These are phyloP conservation scores for Globisporangium perplexum DNA, from an alignment of 352 stramenopile species.

Conservation along the genomic window DNA sequence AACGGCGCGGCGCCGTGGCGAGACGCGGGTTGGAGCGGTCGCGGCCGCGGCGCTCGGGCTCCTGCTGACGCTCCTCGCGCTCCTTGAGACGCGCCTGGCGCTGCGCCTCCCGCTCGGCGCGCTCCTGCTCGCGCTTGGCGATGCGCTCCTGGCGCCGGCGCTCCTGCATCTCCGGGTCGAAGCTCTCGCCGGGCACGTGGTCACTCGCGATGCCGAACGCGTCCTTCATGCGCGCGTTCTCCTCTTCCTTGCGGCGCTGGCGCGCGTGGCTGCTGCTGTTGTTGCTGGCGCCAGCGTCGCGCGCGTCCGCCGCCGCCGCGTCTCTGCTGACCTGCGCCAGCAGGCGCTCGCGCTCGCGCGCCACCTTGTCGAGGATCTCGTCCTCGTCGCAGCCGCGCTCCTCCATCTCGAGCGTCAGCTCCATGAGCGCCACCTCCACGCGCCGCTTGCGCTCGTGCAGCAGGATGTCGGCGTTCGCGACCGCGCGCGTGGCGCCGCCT, in stretches of 20 bases:
- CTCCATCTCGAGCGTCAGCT: constrained; percentile 78
- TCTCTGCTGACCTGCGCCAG: constrained; percentile 20
- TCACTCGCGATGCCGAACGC: constrained; percentile 69
- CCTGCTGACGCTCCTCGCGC: constrained; percentile 26
- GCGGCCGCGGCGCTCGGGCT: constrained; percentile 26
- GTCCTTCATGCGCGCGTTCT: constrained; percentile 58
- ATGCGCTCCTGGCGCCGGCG: constrained; percentile 44
- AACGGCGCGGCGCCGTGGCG: constrained; percentile 13
- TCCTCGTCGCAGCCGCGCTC: constrained; percentile 55
- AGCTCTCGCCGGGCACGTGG: constrained; percentile 71
- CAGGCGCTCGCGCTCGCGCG: constrained; percentile 47
- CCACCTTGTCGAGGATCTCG: constrained; percentile 64
- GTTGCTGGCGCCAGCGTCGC: not conserved
- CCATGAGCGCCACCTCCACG: constrained; percentile 76
- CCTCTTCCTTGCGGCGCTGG: constrained; percentile 57
- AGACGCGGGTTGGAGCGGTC: constrained; percentile 15
- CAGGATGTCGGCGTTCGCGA: constrained; percentile 71
- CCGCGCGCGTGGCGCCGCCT: constrained; percentile 15
- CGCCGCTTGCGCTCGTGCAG: constrained; percentile 75
- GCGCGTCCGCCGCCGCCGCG: constrained; percentile 2
- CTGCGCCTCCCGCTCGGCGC: constrained; percentile 38
- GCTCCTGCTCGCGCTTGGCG: constrained; percentile 36
- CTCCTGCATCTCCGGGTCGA: constrained; percentile 73
- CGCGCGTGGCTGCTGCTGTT: constrained; percentile 49
- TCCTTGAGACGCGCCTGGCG: constrained; percentile 28